Evolutionary conservation across 2,329 filamentous ascomycete species (phyloP).

Genomic region (Hypoxylon sp.): DNA sequence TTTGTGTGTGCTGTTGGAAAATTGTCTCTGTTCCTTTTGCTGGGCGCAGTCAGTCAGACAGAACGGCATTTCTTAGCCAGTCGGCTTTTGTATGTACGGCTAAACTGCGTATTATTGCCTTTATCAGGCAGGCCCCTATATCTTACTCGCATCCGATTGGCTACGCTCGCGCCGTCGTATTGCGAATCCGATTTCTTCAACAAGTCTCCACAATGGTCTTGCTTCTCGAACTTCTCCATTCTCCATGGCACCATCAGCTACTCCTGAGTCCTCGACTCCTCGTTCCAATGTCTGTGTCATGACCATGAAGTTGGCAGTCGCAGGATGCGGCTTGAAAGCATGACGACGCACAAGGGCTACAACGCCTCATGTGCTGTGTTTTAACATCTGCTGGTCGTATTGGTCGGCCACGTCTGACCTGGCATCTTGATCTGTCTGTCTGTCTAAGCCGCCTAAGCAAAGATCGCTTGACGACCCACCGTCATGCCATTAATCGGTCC

Average conservation of each 20-base stretch:
- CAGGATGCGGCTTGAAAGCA: conserved; percentile 27
- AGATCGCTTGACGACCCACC: conserved; percentile 41
- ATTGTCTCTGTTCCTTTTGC: conserved; percentile 14
- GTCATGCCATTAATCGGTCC: conserved; percentile 37
- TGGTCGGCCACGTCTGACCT: conserved; percentile 20
- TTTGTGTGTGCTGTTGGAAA: neutral
- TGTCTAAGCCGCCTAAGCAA: conserved; percentile 28
- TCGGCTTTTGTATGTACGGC: conserved; percentile 18
- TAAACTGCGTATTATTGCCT: conserved; percentile 20
- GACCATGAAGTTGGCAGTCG: conserved; percentile 40
- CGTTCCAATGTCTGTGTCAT: conserved; percentile 38
- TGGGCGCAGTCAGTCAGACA: conserved; percentile 6
- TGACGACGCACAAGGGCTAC: conserved; percentile 35
- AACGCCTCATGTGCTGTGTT: conserved; percentile 20
- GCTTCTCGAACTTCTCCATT: conserved; percentile 24
- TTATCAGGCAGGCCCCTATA: conserved; percentile 4
- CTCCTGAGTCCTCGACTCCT: conserved; percentile 32
- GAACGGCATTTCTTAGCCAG: conserved; percentile 1
- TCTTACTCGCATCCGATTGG: conserved; percentile 22
- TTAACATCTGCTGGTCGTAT: conserved; percentile 18
- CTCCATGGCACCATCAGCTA: conserved; percentile 15
- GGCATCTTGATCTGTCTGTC: conserved; percentile 38
- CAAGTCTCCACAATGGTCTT: conserved; percentile 21
- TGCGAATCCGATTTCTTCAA: conserved; percentile 21
- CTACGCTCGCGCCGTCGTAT: conserved; percentile 30